These are phyloP conservation scores for Cardiospermum halicacabum DNA, from an alignment of 345 rosid genomes.

Conservation along the genomic window DNA sequence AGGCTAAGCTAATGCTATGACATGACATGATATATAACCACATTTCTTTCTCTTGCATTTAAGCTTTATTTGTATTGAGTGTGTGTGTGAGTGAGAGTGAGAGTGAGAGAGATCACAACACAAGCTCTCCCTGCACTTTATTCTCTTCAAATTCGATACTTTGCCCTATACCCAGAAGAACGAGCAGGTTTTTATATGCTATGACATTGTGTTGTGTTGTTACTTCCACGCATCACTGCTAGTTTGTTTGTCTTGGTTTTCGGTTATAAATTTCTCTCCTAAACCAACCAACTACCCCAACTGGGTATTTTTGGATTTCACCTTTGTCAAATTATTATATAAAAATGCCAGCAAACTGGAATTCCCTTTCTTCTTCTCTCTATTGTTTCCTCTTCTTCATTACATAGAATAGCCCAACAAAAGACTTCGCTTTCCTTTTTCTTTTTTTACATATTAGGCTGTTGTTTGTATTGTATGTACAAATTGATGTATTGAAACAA, in stretches of 20 bases:
- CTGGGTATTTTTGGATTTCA: slow-evolving; percentile 26
- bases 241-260: slow-evolving; percentile 11
- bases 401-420: slow-evolving; percentile 25
- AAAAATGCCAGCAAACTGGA: slow-evolving; percentile 31
- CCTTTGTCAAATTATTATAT: slow-evolving; percentile 7
- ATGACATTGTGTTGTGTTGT: slow-evolving; percentile 63
- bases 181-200: slow-evolving; percentile 38
- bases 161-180: slow-evolving; percentile 41
- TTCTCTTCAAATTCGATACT: slow-evolving; percentile 50
- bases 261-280: slow-evolving; percentile 16
- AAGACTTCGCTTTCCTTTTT: slow-evolving; percentile 19
- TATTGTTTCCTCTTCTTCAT: slow-evolving; percentile 28
- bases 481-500: slow-evolving; percentile 64
- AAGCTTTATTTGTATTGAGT: slow-evolving; percentile 7
- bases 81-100: slow-evolving; percentile 11
- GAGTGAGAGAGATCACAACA: slow-evolving; percentile 12
- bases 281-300: slow-evolving; percentile 11
- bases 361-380: slow-evolving; percentile 21
- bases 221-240: slow-evolving; percentile 36
- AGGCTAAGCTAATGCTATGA: slow-evolving; percentile 20
- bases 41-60: not conserved
- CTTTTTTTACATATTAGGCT: slow-evolving; percentile 11
- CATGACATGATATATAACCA: not conserved
- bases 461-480: too few species aligned
- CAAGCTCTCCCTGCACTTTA: slow-evolving; percentile 27